Evolutionary conservation across 2,329 filamentous ascomycete genomes (phyloP).

Genomic region (Remersonia thermophila): DNA sequence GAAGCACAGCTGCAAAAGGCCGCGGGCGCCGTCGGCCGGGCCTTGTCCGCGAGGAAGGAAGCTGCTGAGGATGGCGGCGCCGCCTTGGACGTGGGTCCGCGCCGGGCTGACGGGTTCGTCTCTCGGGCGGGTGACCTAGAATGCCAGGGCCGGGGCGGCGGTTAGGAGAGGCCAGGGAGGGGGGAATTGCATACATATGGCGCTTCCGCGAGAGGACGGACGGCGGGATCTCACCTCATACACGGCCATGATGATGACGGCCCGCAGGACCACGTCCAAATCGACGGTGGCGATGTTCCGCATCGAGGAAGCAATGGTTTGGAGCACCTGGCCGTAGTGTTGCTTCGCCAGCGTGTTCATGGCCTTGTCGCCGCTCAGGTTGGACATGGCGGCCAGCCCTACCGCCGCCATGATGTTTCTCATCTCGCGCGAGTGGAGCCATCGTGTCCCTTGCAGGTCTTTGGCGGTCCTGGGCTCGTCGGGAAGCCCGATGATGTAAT

Average conservation of each 20-base stretch:
- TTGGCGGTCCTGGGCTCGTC: constrained; percentile 32
- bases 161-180: no score
- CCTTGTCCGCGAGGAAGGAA: constrained; percentile 28
- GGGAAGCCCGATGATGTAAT: constrained; percentile 39
- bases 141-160: not conserved
- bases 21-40: constrained; percentile 34
- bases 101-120: constrained; percentile 37
- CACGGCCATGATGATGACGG: constrained; percentile 46
- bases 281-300: constrained; percentile 22
- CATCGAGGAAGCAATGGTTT: constrained; percentile 32
- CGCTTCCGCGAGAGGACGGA: not conserved
- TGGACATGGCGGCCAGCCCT: constrained; percentile 45
- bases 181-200: no score
- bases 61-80: constrained; percentile 42
- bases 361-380: constrained; percentile 34
- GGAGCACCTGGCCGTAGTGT: constrained; percentile 42
- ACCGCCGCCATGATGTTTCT: constrained; percentile 43
- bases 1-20: constrained; percentile 43
- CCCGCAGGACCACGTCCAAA: constrained; percentile 34
- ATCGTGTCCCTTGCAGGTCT: constrained; percentile 25
- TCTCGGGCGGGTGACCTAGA: constrained; percentile 29
- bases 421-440: constrained; percentile 28
- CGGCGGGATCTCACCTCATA: constrained; percentile 38
- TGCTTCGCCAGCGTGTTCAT: constrained; percentile 35
- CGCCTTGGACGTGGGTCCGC: constrained; percentile 46